Percentiles rank a stretch among this genome's conserved stretches.
These are phyloP conservation scores for Fusarium tricinctum DNA, from an alignment of 2,329 filamentous ascomycete species.

Conservation along the genomic window DNA sequence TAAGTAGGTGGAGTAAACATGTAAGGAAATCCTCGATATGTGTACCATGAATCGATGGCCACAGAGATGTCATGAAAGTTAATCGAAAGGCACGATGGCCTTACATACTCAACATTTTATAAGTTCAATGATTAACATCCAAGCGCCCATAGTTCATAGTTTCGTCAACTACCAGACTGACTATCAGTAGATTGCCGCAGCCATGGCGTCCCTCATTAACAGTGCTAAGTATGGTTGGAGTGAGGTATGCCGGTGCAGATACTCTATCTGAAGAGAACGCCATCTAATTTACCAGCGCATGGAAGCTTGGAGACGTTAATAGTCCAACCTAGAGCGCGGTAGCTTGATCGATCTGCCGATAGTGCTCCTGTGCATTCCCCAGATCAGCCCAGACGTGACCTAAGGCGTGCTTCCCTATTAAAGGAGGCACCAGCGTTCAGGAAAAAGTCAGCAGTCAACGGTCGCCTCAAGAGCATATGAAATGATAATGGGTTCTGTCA, in stretches of 20 bases:
- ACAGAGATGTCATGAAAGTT: neutral
- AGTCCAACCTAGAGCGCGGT: neutral
- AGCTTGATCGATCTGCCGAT: neutral
- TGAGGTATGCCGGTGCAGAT: neutral
- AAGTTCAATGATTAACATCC: neutral
- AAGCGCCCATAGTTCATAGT: neutral
- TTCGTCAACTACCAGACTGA: neutral
- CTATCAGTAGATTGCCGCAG: neutral
- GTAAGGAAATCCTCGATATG: neutral
- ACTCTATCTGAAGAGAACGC: neutral
- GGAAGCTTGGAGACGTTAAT: neutral
- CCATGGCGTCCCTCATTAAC: neutral
- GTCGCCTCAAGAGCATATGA: slow-evolving; percentile 3
- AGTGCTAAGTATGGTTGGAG: neutral
- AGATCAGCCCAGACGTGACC: neutral
- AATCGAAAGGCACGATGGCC: slow-evolving; percentile 4
- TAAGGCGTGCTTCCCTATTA: neutral
- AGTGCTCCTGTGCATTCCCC: neutral
- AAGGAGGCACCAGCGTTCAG: neutral
- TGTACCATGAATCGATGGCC: neutral
- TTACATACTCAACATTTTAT: neutral
- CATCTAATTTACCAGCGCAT: neutral
- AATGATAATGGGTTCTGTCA: neutral
- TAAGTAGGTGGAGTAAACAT: neutral
- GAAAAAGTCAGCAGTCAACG: slow-evolving; percentile 8